Base-by-base conservation (phyloP, 2,329 filamentous ascomycete genomes). In the Xylariaceae sp. region DNA sequence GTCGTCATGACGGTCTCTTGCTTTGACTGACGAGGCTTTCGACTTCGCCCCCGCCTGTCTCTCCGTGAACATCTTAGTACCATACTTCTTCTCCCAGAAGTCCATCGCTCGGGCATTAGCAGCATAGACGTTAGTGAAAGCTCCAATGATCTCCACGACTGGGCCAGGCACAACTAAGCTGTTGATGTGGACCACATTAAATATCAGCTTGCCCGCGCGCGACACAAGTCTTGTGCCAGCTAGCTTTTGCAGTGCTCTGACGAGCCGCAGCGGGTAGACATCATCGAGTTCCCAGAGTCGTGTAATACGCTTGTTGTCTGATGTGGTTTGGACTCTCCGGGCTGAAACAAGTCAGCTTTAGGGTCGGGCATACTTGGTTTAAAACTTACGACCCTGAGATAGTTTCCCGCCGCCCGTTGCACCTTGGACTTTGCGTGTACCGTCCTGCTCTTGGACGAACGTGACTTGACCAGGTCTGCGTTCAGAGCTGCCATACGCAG, bases 91-190 rank as follows among this genome's bases (percentile, higher is more conserved):
- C 12, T 48, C 31, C 54, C 54, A 56, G 34, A 56, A 50, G 44
- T 56, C 54, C 19, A 56, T 17, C 12, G 28, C 45, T 28, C 54
- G 48, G 14, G 48, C 31, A 46, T 56, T 56, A 33, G 54, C 54
- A 17, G 51, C 47, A 45, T 51, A 39, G 14, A 40, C 41, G 13
- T 41, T 51, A 12, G 45, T 44, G 39, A 54, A 56, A 34, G 42
- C 48, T 38, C 54, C 31, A 48, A 56, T 31, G 14, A 41, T 42
- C 39, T 56, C 51, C 22, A 54, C 44, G 16, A 17, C 39, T 12
- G 43, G 51, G 42, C 38, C 36, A 9, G 19, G 31, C 7, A 13
- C n/a, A n/a, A 19, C 18, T 28, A 42, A 44, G 18, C 16, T 42
- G 14, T 48, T 47, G 39, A 56, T 22, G 10, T 56, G 51, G 5